Evolutionary conservation across 441 rosid genomes (phyloP).

Genomic region (Adansonia gregorii): DNA sequence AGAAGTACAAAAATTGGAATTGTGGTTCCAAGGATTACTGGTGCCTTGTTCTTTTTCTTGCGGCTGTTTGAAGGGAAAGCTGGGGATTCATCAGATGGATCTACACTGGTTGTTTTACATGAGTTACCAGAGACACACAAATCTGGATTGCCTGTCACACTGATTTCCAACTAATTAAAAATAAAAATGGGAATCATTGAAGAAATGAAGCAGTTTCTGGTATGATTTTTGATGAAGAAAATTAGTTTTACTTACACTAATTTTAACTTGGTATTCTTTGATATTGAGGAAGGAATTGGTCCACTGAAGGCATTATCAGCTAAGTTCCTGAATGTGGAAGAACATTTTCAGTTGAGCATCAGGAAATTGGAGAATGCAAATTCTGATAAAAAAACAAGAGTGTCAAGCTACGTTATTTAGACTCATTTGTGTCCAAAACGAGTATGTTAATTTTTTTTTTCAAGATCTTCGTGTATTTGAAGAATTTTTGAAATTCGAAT

Average conservation of each 20-base stretch:
- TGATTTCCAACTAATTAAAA: background rate
- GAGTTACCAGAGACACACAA: slow-evolving; percentile 29
- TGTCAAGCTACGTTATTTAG: no score
- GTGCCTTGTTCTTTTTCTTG: slow-evolving; percentile 31
- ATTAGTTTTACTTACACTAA: slow-evolving; percentile 22
- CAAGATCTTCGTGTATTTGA: no score
- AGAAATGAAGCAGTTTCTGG: background rate
- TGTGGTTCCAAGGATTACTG: slow-evolving; percentile 29
- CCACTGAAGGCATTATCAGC: slow-evolving; percentile 31
- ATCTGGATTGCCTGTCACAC: slow-evolving; percentile 30
- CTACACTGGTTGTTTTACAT: slow-evolving; percentile 17
- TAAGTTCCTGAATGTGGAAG: slow-evolving; percentile 30
- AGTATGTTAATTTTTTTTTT: no score
- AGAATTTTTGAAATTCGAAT: no score
- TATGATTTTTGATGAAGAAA: background rate
- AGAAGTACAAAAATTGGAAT: slow-evolving; percentile 33
- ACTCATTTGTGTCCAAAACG: no score
- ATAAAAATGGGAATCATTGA: background rate
- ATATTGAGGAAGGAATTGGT: slow-evolving; percentile 31
- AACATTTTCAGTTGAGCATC: background rate
- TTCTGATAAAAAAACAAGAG: no score
- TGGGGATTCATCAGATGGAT: background rate
- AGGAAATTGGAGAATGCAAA: background rate
- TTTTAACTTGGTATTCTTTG: slow-evolving; percentile 29
- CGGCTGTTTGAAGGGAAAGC: background rate